Base-by-base conservation (phyloP, 352 stramenopile genomes). In the Pythium angustatum region DNA sequence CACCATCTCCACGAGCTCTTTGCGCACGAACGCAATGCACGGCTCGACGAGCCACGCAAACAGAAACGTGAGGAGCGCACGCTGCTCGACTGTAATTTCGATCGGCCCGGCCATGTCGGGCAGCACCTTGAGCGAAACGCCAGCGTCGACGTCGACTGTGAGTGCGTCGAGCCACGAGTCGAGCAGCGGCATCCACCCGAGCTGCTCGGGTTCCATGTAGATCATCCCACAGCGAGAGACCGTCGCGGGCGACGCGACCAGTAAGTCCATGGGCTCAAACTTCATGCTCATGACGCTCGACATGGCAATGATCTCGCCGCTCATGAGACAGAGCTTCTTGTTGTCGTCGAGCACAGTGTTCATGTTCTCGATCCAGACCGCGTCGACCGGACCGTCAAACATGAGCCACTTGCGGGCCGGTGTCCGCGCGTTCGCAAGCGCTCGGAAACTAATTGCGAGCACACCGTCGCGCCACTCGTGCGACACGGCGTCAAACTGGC, bases 291-390 rank as follows among this genome's bases (percentile, higher is more conserved):
- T 98, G 36, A 97, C 78, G 47, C 90, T 84, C 4, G 87, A 96
- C 94, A 98, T 98, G 60, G 97, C 93, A 41, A 98, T 76, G 69
- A 97, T 97, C 74, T 98, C 94, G 6, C 95, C 95, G 55, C 81
- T 97, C 49, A 96, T 97, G 2, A 98, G 71, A 54, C 92, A 98
- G 0, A 98, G 71, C 64, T 98, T 97, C 72, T 98, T 98, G 81
- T 98, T 98, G 65, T 98, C 93, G 54, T 98, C 94, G 17, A 98
- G 81, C 44, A 98, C 94, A 0, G 94, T 98, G 76, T 98, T 98
- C 94, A 98, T 98, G 71, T 97, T 98, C 70, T 98, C 94, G 70
- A 98, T 98, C 94, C 94, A 98, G 67, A 98, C 96, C 3, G 94
- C 91, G 75, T 98, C 94, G 2, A 98, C 94, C 0, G 94, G 94